phyloP scores from a whole-genome alignment of 2,329 filamentous ascomycete species.

The Nemania sp. region DNA sequence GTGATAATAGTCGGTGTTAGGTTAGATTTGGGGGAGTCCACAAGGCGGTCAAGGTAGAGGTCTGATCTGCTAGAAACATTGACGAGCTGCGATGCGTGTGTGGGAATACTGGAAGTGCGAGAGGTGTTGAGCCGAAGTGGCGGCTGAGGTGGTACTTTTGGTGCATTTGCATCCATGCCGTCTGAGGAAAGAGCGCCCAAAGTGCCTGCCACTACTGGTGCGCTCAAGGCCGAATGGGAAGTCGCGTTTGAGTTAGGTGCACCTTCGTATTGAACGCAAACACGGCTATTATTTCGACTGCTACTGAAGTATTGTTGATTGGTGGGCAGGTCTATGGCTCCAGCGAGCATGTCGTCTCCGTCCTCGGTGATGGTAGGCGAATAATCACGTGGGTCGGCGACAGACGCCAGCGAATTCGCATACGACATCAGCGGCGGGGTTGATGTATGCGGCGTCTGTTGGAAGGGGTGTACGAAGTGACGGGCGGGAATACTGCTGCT shows the following conservation, averaged over 20 bases:
- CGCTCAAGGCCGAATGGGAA: slow-evolving; percentile 37
- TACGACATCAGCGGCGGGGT: slow-evolving; percentile 63
- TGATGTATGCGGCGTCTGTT: slow-evolving; percentile 64
- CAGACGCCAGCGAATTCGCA: slow-evolving; percentile 57
- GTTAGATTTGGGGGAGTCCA: slow-evolving; percentile 42
- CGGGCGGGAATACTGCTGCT: slow-evolving; percentile 38
- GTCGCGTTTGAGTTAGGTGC: slow-evolving; percentile 32
- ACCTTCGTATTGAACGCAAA: slow-evolving; percentile 35
- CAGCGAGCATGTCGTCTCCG: slow-evolving; percentile 48
- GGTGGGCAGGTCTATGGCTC: not conserved
- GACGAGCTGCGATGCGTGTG: slow-evolving; percentile 45
- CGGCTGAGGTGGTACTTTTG: slow-evolving; percentile 26
- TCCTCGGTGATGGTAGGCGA: slow-evolving; percentile 60
- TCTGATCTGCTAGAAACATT: slow-evolving; percentile 54
- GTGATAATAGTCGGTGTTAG: slow-evolving; percentile 30
- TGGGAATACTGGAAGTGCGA: slow-evolving; percentile 38
- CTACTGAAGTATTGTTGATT: slow-evolving; percentile 15
- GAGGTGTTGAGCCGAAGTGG: slow-evolving; percentile 45
- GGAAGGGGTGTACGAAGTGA: slow-evolving; percentile 66
- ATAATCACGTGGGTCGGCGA: slow-evolving; percentile 53
- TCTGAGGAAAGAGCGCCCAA: slow-evolving; percentile 46
- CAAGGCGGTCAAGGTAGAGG: slow-evolving; percentile 45
- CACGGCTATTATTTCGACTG: slow-evolving; percentile 18
- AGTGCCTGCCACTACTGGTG: slow-evolving; percentile 45
- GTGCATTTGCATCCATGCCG: slow-evolving; percentile 37